A percentile compares a stretch with the other conserved stretches of the same genome.
These are phyloP conservation scores for Mangifera indica DNA, from an alignment of 345 rosid species.

Conservation along the genomic window DNA sequence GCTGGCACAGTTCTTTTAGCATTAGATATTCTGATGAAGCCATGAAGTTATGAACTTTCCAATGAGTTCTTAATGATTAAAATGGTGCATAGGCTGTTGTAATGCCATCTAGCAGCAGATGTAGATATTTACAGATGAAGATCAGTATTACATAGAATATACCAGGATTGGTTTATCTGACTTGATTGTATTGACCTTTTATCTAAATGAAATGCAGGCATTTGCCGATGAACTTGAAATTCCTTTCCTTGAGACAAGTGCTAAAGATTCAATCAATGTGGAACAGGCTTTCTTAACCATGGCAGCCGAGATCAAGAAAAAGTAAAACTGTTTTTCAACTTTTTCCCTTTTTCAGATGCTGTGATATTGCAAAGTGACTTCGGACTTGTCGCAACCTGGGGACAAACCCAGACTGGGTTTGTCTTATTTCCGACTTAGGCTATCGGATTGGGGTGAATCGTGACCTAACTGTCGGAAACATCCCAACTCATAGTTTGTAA, in stretches of 20 bases:
- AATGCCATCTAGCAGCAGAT: background rate
- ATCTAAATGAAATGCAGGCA: conserved; percentile 44
- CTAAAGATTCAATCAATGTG: conserved; percentile 77
- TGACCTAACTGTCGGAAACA: too few species aligned
- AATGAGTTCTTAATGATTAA: background rate
- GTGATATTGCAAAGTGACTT: background rate
- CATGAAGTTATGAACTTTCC: background rate
- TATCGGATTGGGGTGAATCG: too few species aligned
- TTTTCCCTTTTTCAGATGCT: background rate
- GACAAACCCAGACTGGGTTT: too few species aligned
- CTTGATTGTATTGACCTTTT: conserved; percentile 18
- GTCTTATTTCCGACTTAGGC: too few species aligned
- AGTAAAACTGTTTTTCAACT: conserved; percentile 29
- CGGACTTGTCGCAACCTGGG: too few species aligned
- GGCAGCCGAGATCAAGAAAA: conserved; percentile 77
- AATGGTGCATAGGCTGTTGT: background rate
- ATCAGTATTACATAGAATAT: background rate
- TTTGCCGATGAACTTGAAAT: conserved; percentile 80
- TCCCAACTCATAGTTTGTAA: too few species aligned
- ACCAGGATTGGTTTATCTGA: background rate
- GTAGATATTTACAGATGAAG: background rate
- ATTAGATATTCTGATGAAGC: background rate
- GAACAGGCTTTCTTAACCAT: conserved; percentile 84
- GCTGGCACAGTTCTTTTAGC: background rate
- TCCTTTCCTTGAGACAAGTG: conserved; percentile 84